Evolutionary conservation across 768 basidiomycete species (phyloP).

Genomic region (Panaeolus papilionaceus): DNA sequence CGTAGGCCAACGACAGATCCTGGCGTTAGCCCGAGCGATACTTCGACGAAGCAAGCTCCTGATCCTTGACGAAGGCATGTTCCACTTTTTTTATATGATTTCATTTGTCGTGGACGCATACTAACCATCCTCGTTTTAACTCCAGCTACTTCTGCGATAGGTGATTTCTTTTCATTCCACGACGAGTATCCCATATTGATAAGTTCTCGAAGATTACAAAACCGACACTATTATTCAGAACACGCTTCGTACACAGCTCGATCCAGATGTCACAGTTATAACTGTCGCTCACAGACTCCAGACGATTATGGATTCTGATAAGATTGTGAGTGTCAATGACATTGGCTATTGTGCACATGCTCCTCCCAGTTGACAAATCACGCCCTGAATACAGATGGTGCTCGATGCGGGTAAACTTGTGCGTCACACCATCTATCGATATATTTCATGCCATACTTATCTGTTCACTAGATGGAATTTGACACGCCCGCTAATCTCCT

Average conservation of each 20-base stretch:
- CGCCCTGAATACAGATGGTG: too few relatives aligned
- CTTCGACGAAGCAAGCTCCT: constrained; percentile 61
- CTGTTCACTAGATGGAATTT: too few relatives aligned
- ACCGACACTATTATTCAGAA: constrained; percentile 74
- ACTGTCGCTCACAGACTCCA: constrained; percentile 74
- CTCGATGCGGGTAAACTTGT: constrained; percentile 62
- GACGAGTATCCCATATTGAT: background rate
- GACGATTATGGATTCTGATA: constrained; percentile 71
- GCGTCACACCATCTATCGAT: too few relatives aligned
- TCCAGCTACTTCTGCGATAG: constrained; percentile 52
- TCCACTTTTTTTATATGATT: constrained; percentile 4
- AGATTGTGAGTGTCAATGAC: constrained; percentile 51
- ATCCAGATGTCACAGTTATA: constrained; percentile 61
- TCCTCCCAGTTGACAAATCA: too few relatives aligned
- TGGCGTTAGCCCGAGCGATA: constrained; percentile 67
- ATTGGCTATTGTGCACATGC: too few relatives aligned
- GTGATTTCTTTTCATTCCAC: constrained; percentile 32
- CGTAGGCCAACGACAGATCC: constrained; percentile 74
- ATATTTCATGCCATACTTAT: too few relatives aligned
- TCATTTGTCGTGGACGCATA: too few relatives aligned
- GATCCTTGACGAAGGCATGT: constrained; percentile 63
- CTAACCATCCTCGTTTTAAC: background rate
- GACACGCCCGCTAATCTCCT: too few relatives aligned
- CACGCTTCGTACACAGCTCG: constrained; percentile 69
- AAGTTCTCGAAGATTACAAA: constrained; percentile 49